Evolutionary conservation across 2,329 filamentous ascomycete genomes (phyloP), one percentile per base, ranked within the genome.

Genomic region (Aspergillus clavatus): DNA sequence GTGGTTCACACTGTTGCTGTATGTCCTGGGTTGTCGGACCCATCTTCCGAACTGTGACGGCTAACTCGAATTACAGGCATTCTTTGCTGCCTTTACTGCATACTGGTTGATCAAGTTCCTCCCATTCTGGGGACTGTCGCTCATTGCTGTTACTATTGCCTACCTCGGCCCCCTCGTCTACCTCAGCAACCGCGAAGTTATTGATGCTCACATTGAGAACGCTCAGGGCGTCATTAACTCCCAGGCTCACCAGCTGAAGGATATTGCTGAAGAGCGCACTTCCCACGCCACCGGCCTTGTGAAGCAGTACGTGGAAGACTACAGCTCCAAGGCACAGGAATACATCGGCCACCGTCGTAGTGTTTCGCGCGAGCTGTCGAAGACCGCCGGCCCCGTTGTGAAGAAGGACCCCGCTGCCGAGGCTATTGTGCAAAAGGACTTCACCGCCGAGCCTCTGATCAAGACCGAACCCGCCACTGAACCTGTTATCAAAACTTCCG

Each of bases 81-180:
- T 83, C 71, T 59, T 73, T 50, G 72, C 80, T 23, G 72, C 80
- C 27, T 72, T 83, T 61, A 60, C 76, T 51, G 74, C 76, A 53
- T 84, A 84, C 72, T 82, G 76, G 73, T 71, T 84, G 56, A 80
- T 84, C 71, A 82, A 81, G 67, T 73, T 82, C 59, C 70, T 82
- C 52, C 81, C 81, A n/a, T 68, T 81, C 55, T 84, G 81, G 81
- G 81, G 80, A 23, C 69, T 84, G 53, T 68, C 76, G 43, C 68
- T 84, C 52, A 72, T 83, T 58, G 73, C 70, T 43, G 78, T 78
- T 48, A 71, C 72, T 45, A 63, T 77, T 52, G 66, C 77, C 59
- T 84, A 80, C 70, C 70, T 83, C 44, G 75, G 71, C 33, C 81
- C 81, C 42, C 72, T 84, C 46, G 57, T 81, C 62, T 84, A 84